Percentiles rank a stretch among this genome's conserved stretches.
These are phyloP conservation scores for Arthromyces matolae DNA, from an alignment of 768 basidiomycete genomes.

Conservation along the genomic window DNA sequence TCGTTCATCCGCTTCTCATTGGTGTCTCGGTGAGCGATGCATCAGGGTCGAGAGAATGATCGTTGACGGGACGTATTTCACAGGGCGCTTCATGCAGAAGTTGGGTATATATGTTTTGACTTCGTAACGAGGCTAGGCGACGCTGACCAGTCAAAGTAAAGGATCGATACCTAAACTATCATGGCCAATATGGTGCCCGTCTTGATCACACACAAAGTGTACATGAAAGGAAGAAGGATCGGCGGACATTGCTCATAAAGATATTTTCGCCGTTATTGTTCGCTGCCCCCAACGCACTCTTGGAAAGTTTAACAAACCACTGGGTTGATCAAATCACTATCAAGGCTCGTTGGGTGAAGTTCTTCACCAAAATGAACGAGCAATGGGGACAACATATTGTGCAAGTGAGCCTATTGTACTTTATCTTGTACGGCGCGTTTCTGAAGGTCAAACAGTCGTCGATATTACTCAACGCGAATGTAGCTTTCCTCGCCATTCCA, in stretches of 20 bases:
- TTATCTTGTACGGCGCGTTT: too few species aligned
- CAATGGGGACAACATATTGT: conserved; percentile 42
- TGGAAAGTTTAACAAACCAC: conserved; percentile 37
- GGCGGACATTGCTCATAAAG: conserved; percentile 29
- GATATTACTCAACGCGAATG: conserved; percentile 41
- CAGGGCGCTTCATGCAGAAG: conserved; percentile 14
- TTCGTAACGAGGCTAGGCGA: neutral
- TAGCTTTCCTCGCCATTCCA: conserved; percentile 47
- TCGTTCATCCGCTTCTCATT: neutral
- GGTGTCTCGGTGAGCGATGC: conserved; percentile 3
- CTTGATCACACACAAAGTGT: conserved; percentile 32
- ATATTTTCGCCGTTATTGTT: conserved; percentile 39
- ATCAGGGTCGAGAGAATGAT: neutral
- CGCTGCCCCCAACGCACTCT: conserved; percentile 38
- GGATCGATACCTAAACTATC: conserved; percentile 35
- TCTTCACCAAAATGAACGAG: conserved; percentile 32
- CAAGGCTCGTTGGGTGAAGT: conserved; percentile 34
- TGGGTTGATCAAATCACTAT: conserved; percentile 45
- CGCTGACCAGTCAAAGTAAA: neutral
- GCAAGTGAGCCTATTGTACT: conserved; percentile 32
- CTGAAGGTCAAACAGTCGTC: too few species aligned
- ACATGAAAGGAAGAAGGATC: conserved; percentile 18
- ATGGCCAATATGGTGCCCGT: conserved; percentile 41
- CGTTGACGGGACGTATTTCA: neutral
- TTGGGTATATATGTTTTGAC: conserved; percentile 3